Conservation (phyloP, 495 filamentous ascomycete species). For the Monascus purpureus region DNA sequence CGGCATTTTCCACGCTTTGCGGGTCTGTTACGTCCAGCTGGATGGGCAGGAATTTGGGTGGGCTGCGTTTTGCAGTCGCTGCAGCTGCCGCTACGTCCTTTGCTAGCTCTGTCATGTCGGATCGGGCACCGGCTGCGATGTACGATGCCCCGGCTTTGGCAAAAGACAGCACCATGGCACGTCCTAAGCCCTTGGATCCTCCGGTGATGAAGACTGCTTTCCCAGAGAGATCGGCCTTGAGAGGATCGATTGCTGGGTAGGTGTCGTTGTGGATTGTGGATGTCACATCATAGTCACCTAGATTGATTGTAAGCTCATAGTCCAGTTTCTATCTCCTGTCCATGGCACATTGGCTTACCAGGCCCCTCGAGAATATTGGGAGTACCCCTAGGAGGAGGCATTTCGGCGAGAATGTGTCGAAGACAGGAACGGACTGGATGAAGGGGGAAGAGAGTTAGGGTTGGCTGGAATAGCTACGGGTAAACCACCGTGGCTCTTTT, state of each 20-base stretch:
- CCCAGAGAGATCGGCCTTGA: slow-evolving; percentile 23
- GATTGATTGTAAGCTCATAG: neutral
- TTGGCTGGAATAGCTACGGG: no score
- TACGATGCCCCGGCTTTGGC: slow-evolving; percentile 24
- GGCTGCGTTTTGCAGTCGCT: slow-evolving; percentile 13
- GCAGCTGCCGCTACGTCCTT: slow-evolving; percentile 23
- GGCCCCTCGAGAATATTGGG: slow-evolving; percentile 2
- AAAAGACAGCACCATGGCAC: slow-evolving; percentile 33
- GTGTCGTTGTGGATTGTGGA: slow-evolving; percentile 17
- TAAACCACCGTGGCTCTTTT: no score
- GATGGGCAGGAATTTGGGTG: slow-evolving; percentile 20
- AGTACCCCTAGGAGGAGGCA: slow-evolving; percentile 3
- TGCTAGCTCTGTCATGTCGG: slow-evolving; percentile 17
- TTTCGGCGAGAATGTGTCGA: no score
- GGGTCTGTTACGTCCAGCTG: slow-evolving; percentile 29
- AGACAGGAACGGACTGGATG: no score
- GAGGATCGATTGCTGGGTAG: slow-evolving; percentile 14
- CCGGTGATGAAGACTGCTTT: slow-evolving; percentile 37
- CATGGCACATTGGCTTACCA: slow-evolving; percentile 17
- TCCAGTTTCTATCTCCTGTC: slow-evolving; percentile 20
- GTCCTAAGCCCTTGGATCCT: slow-evolving; percentile 35
- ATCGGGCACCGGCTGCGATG: slow-evolving; percentile 30
- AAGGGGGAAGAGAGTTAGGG: no score
- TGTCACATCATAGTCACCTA: slow-evolving; percentile 5
- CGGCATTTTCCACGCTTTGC: slow-evolving; percentile 21